These are phyloP conservation scores for Uncinocarpus reesii DNA, from an alignment of 2,329 filamentous ascomycete genomes.

Conservation along the genomic window DNA sequence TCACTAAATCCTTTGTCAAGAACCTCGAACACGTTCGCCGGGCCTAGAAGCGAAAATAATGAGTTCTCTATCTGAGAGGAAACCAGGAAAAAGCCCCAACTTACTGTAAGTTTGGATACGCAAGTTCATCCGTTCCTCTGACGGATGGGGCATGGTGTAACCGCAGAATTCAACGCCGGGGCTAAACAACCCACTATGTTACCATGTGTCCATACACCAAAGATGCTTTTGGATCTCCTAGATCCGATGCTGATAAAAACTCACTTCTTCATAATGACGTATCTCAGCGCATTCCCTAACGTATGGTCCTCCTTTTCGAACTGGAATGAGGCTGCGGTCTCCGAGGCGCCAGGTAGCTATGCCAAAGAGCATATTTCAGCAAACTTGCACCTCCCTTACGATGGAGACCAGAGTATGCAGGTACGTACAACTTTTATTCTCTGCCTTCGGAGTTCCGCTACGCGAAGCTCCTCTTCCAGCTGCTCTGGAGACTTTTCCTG, in stretches of 20 bases:
- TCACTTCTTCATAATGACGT: conserved; percentile 98
- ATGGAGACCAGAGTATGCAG: neutral
- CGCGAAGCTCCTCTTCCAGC: conserved; percentile 41
- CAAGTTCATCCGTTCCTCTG: conserved; percentile 91
- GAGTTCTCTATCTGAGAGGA: neutral
- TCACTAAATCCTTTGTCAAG: conserved; percentile 84
- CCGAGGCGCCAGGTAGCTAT: conserved; percentile 71
- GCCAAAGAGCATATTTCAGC: conserved; percentile 2
- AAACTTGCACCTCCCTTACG: neutral
- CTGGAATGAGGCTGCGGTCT: conserved; percentile 87
- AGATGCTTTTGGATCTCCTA: neutral
- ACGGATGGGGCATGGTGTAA: conserved; percentile 94
- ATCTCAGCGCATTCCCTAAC: conserved; percentile 83
- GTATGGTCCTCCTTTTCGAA: conserved; percentile 93
- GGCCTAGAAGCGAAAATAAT: conserved; percentile 45
- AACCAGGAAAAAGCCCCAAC: conserved; percentile 23
- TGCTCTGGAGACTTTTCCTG: conserved; percentile 42
- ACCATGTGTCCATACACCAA: neutral
- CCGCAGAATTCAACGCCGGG: conserved; percentile 96
- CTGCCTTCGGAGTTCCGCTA: conserved; percentile 40
- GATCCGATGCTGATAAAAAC: conserved; percentile 20
- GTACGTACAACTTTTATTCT: conserved; percentile 51
- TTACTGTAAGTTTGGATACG: conserved; percentile 93
- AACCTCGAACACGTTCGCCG: conserved; percentile 69
- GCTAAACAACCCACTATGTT: conserved; percentile 39